Percentiles rank a stretch among this genome's conserved stretches.
Evolutionary conservation across 2,329 filamentous ascomycete species (phyloP).

Genomic region (Epichloe hybrida): DNA sequence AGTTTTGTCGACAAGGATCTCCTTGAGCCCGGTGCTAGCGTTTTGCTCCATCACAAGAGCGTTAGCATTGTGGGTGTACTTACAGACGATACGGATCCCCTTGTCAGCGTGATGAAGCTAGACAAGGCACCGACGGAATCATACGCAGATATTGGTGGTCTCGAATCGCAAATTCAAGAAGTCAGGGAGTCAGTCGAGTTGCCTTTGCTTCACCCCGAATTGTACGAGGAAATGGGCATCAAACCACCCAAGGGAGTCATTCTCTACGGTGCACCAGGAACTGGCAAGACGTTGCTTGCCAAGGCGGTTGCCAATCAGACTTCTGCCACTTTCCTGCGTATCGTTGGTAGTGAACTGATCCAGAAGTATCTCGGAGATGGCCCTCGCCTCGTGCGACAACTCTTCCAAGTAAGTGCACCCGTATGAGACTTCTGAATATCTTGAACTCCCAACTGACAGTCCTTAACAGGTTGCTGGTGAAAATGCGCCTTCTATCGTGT

Average conservation of each 20-base stretch:
- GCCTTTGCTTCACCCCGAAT: conserved; percentile 83
- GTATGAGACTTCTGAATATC: not conserved
- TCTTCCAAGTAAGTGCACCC: conserved; percentile 56
- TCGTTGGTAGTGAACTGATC: conserved; percentile 92
- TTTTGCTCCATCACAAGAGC: conserved; percentile 92
- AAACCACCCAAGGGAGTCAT: conserved; percentile 99
- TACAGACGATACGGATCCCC: conserved; percentile 88
- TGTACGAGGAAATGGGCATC: conserved; percentile 99
- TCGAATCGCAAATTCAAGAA: conserved; percentile 93
- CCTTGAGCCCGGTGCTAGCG: conserved; percentile 87
- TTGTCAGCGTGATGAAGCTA: conserved; percentile 97
- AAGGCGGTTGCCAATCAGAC: conserved; percentile 98
- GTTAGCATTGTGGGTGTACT: conserved; percentile 95
- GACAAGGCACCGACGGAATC: conserved; percentile 98
- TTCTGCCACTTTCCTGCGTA: conserved; percentile 94
- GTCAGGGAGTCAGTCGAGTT: conserved; percentile 97
- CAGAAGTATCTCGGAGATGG: conserved; percentile 98
- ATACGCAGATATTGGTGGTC: conserved; percentile 93
- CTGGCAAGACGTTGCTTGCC: conserved; percentile 87
- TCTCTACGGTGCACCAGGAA: conserved; percentile 91
- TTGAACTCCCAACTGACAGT: conserved; percentile 1
- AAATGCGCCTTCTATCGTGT: conserved; percentile 92
- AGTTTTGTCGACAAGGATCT: conserved; percentile 99
- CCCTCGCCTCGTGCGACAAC: conserved; percentile 83
- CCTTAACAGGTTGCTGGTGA: conserved; percentile 66